These are phyloP conservation scores for Wickerhamomyces alni DNA, from an alignment of 805 yeast genomes.

Conservation along the genomic window DNA sequence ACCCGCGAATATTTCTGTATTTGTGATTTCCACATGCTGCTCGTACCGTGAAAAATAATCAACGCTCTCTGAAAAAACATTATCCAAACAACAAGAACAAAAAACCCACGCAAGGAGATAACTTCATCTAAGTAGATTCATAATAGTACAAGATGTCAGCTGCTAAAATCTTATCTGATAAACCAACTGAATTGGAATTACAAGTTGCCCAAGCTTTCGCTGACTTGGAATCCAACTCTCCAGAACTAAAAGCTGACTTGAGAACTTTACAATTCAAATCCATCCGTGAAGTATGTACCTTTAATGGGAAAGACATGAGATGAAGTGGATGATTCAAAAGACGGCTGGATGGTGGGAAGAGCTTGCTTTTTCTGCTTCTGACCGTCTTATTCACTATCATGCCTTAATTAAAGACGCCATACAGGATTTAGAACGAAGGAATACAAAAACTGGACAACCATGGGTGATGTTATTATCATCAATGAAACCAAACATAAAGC, in stretches of 20 bases:
- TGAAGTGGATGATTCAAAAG: neutral
- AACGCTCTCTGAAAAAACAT: neutral
- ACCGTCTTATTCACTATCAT: neutral
- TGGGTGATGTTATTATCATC: too few relatives aligned
- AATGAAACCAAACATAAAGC: too few relatives aligned
- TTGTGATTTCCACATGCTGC: neutral
- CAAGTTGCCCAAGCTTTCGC: conserved; percentile 98
- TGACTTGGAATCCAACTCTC: conserved; percentile 90
- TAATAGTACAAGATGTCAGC: conserved; percentile 64
- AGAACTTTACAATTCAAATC: conserved; percentile 98
- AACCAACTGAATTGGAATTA: conserved; percentile 98
- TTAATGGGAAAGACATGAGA: neutral
- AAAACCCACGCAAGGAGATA: neutral
- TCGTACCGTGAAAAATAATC: conserved; percentile 1
- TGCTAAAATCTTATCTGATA: conserved; percentile 88
- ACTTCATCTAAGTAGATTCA: too few relatives aligned
- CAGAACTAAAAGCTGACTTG: conserved; percentile 96
- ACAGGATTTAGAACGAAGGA: neutral
- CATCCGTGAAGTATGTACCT: conserved; percentile 71
- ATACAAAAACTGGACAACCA: neutral
- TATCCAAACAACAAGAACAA: neutral
- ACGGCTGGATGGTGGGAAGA: too few relatives aligned
- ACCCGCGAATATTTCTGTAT: neutral
- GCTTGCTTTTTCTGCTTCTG: too few relatives aligned
- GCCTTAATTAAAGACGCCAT: neutral